These are phyloP conservation scores for Suhomyces kunorum DNA, from an alignment of 1,139 yeast species.

Conservation along the genomic window DNA sequence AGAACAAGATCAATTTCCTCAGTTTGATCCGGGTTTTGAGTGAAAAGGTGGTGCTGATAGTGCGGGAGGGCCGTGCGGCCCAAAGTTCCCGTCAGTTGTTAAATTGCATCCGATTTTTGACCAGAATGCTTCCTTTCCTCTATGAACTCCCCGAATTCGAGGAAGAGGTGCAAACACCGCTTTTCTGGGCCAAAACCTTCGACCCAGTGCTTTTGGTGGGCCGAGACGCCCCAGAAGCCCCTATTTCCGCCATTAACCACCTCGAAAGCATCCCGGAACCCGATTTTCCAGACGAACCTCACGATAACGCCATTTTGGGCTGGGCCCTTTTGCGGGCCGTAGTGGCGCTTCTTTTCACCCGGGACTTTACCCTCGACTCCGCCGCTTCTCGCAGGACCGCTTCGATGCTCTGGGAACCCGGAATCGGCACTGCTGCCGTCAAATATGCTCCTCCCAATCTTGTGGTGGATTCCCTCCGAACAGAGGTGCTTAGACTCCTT, in stretches of 20 bases:
- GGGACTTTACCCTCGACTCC: slow-evolving; percentile 55
- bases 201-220: slow-evolving; percentile 27
- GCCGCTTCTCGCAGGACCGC: slow-evolving; percentile 13
- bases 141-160: slow-evolving; percentile 52
- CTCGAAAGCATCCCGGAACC: slow-evolving; percentile 5
- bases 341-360: slow-evolving; percentile 50
- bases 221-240: background rate
- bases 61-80: slow-evolving; percentile 3
- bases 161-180: slow-evolving; percentile 38
- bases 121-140: slow-evolving; percentile 66
- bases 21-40: slow-evolving; percentile 49
- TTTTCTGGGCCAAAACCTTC: slow-evolving; percentile 34
- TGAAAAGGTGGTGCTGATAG: slow-evolving; percentile 29
- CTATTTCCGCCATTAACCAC: slow-evolving; percentile 5
- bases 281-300: background rate
- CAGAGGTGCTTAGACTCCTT: slow-evolving; percentile 65
- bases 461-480: slow-evolving; percentile 61
- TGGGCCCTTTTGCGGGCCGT: slow-evolving; percentile 3
- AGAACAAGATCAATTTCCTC: slow-evolving; percentile 56
- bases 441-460: slow-evolving; percentile 48
- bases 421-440: slow-evolving; percentile 55
- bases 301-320: slow-evolving; percentile 30
- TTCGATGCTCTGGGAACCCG: slow-evolving; percentile 67
- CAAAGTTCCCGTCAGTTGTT: slow-evolving; percentile 28
- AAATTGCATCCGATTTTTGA: slow-evolving; percentile 65